Base-by-base conservation (phyloP, 116 monocot species). In the Cymodocea nodosa region DNA sequence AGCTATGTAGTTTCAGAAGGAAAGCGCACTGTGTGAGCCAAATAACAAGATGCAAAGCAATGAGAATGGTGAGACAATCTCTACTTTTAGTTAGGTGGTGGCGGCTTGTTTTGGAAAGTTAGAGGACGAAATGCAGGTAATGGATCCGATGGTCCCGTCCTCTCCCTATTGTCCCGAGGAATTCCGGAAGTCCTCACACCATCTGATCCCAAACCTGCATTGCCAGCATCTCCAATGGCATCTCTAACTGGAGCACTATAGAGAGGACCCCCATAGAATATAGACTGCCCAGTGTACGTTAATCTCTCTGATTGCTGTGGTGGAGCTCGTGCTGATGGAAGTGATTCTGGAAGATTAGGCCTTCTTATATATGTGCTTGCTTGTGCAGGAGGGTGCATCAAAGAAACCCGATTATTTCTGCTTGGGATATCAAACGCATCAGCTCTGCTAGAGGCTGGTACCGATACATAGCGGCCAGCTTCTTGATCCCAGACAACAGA, bases 401-500 rank as follows among this genome's bases (percentile, higher is more conserved):
- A 48, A 12, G 82, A 68, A 63, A 23, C 24, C 35, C 78, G 74
- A 35, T 77, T 49, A 16, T 69, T 56, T 56, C 77, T 65, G 1
- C 24, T 24, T 50, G 80, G 69, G 34, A 58, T 37, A 49, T 76
- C 80, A 52, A 68, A 50, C 10, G 55, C 68, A 56, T 65, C 84
- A 22, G 65, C 34, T 62, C 75, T 68, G 5, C 71, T 19, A 3
- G 81, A 24, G 30, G 76, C 54, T 3, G 80, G 60, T 10, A 86
- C 84, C 14, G 98, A 98, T 3, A 98, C 81, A 51, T 89, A 98
- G 18, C 98, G 77, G 2, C 98, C 98, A 36, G 98, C 89, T 64
- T 98, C 98, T 75, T 80, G 92, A 61, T 92, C 98, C 98, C 98
- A 98, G 35, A 98, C 77, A 34, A 98, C 98, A 0, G 86, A 98